phyloP scores from a whole-genome alignment of 1,139 yeast genomes.

The Geotrichum fermentans region DNA sequence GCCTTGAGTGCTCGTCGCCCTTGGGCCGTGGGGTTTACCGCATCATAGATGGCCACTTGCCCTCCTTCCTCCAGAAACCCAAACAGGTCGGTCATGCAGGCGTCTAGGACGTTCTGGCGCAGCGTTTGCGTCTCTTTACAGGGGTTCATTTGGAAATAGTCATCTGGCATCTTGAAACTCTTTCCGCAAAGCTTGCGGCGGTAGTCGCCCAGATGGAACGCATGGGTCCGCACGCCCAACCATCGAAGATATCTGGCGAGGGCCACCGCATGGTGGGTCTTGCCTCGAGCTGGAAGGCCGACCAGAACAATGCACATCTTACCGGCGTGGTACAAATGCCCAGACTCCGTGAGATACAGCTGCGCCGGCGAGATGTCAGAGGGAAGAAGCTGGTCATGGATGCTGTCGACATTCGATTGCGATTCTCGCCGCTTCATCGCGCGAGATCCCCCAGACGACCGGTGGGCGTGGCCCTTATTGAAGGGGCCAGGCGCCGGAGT shows the following conservation, averaged over 20 bases:
- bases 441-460: neutral
- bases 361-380: conserved; percentile 61
- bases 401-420: conserved; percentile 30
- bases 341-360: conserved; percentile 83
- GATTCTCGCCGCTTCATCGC: conserved; percentile 9
- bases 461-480: conserved; percentile 8
- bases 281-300: conserved; percentile 95
- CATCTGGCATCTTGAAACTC: conserved; percentile 53
- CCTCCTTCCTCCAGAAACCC: conserved; percentile 67
- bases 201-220: conserved; percentile 90
- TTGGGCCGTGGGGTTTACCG: conserved; percentile 75
- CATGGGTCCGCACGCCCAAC: conserved; percentile 87
- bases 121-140: conserved; percentile 52
- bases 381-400: conserved; percentile 33
- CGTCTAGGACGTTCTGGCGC: conserved; percentile 55
- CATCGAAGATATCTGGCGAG: conserved; percentile 87
- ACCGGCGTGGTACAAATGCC: conserved; percentile 91
- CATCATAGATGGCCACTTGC: conserved; percentile 94
- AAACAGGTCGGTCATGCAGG: conserved; percentile 65
- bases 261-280: conserved; percentile 87
- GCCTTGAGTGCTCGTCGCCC: conserved; percentile 58
- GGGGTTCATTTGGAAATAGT: conserved; percentile 65
- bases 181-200: conserved; percentile 53
- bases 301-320: conserved; percentile 83
- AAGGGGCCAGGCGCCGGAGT: conserved; percentile 21